phyloP scores from a whole-genome alignment of 805 yeast genomes.

The Ogataea chonburiensis region DNA sequence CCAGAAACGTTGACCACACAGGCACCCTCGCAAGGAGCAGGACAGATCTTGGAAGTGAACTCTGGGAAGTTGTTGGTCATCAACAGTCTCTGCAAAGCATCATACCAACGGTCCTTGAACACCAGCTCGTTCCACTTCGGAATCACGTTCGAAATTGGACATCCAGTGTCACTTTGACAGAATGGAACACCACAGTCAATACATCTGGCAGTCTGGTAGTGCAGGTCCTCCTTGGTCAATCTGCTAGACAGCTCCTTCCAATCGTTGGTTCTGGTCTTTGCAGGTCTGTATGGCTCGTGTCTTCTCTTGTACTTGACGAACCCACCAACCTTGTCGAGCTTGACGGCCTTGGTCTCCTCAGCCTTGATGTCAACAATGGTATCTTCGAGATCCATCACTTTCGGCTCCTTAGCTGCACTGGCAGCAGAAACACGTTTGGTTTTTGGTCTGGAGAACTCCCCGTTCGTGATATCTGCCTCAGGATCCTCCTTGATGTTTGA shows the following conservation, averaged over 20 bases:
- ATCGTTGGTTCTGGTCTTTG: slow-evolving; percentile 74
- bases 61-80: slow-evolving; percentile 99
- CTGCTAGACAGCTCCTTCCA: slow-evolving; percentile 90
- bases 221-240: slow-evolving; percentile 80
- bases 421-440: slow-evolving; percentile 29
- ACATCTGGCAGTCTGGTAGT: slow-evolving; percentile 93
- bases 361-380: slow-evolving; percentile 67
- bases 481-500: slow-evolving; percentile 78
- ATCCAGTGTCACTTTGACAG: slow-evolving; percentile 97
- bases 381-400: slow-evolving; percentile 86
- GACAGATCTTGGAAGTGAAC: slow-evolving; percentile 97
- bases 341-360: slow-evolving; percentile 61
- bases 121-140: slow-evolving; percentile 98
- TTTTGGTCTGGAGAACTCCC: slow-evolving; percentile 70
- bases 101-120: slow-evolving; percentile 91
- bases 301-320: slow-evolving; percentile 93
- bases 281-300: slow-evolving; percentile 79
- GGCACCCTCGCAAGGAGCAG: slow-evolving; percentile 99
- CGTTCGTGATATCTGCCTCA: slow-evolving; percentile 83
- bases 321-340: slow-evolving; percentile 80
- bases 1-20: slow-evolving; percentile 83
- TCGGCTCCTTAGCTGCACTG: slow-evolving; percentile 60
- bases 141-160: slow-evolving; percentile 95
- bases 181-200: slow-evolving; percentile 99
- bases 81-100: slow-evolving; percentile 84